phyloP scores from a whole-genome alignment of 2,329 filamentous ascomycete genomes.

The Didymellaceae sp. region DNA sequence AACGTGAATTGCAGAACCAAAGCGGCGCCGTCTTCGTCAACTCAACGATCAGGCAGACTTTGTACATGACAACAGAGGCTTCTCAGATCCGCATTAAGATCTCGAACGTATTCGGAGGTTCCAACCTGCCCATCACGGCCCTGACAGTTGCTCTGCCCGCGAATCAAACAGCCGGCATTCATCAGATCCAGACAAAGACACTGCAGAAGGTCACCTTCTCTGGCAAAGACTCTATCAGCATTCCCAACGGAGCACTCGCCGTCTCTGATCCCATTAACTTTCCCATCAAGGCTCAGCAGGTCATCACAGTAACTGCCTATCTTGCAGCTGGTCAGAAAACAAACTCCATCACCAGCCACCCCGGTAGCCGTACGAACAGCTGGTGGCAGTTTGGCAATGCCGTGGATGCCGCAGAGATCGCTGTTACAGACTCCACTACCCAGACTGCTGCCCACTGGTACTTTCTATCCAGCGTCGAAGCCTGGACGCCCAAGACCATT shows the following conservation, averaged over 20 bases:
- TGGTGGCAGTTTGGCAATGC: slow-evolving; percentile 66
- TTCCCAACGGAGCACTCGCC: slow-evolving; percentile 62
- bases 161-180: slow-evolving; percentile 61
- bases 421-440: slow-evolving; percentile 46
- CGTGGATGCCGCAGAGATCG: slow-evolving; percentile 58
- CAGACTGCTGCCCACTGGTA: slow-evolving; percentile 59
- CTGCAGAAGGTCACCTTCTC: slow-evolving; percentile 65
- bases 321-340: slow-evolving; percentile 62
- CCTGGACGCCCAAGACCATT: slow-evolving; percentile 54
- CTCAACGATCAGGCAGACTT: slow-evolving; percentile 70
- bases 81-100: slow-evolving; percentile 66
- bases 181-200: slow-evolving; percentile 60
- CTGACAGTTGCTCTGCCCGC: slow-evolving; percentile 64
- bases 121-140: slow-evolving; percentile 65
- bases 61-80: slow-evolving; percentile 65
- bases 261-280: slow-evolving; percentile 69
- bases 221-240: slow-evolving; percentile 58
- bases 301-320: slow-evolving; percentile 66
- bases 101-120: slow-evolving; percentile 69
- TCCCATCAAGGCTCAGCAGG: slow-evolving; percentile 57
- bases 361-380: slow-evolving; percentile 68
- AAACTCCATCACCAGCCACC: slow-evolving; percentile 67
- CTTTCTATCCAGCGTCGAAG: slow-evolving; percentile 65
- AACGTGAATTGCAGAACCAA: slow-evolving; percentile 53
- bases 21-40: slow-evolving; percentile 63